phyloP scores from a whole-genome alignment of 345 rosid species.

The Eucalyptus sp. region DNA sequence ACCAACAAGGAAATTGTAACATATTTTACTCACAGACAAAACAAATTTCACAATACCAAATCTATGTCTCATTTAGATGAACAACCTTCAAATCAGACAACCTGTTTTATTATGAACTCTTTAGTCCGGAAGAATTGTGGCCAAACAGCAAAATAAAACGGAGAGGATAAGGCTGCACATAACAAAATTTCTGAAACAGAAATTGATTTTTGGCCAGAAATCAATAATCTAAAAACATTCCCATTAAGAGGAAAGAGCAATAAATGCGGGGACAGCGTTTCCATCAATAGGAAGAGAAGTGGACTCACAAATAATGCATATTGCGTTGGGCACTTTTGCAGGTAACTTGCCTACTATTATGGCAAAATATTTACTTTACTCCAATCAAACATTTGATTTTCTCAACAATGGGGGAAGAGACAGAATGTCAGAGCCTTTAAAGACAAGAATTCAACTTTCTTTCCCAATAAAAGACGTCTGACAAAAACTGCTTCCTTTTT shows the following conservation, averaged over 20 bases:
- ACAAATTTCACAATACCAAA: not conserved
- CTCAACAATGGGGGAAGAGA: too few relatives aligned
- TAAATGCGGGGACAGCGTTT: not conserved
- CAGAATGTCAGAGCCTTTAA: not conserved
- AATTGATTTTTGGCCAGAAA: too few relatives aligned
- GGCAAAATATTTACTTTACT: too few relatives aligned
- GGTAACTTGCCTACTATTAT: too few relatives aligned
- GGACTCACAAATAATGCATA: not conserved
- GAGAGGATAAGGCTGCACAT: not conserved
- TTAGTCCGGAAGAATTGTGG: not conserved
- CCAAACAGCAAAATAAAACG: not conserved
- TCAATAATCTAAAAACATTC: not conserved
- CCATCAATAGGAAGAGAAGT: not conserved
- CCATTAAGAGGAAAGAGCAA: not conserved
- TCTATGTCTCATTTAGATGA: not conserved
- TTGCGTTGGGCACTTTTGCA: too few relatives aligned
- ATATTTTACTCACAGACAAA: not conserved
- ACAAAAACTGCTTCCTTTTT: not conserved
- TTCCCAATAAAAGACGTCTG: not conserved
- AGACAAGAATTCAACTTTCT: not conserved
- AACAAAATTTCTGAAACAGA: too few relatives aligned
- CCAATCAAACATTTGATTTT: too few relatives aligned
- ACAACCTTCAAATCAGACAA: not conserved
- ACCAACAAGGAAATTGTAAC: not conserved
- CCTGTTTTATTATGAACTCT: not conserved